These are phyloP conservation scores for Hyaloscypha finlandica DNA, from an alignment of 495 filamentous ascomycete genomes.

Conservation along the genomic window DNA sequence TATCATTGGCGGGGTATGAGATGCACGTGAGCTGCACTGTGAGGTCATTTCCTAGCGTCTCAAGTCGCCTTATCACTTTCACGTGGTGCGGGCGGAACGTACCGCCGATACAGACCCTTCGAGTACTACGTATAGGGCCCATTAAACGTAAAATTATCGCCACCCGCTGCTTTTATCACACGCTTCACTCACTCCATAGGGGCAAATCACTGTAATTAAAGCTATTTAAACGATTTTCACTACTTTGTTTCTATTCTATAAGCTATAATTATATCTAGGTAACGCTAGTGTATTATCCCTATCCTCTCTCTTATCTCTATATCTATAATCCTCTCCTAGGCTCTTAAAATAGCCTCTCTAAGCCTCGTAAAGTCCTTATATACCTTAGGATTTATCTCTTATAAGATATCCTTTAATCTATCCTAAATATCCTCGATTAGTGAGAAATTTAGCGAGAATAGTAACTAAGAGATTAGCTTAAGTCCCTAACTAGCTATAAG, in stretches of 20 bases:
- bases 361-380: background rate
- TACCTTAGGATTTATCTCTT: background rate
- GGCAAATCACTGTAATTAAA: background rate
- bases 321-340: conserved; percentile 5
- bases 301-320: background rate
- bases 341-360: conserved; percentile 4
- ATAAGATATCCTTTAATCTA: conserved; percentile 5
- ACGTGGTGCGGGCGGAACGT: no score
- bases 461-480: background rate
- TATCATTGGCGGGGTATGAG: no score
- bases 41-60: no score
- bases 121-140: no score
- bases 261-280: conserved; percentile 1
- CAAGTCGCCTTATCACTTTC: no score
- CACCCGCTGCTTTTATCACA: no score
- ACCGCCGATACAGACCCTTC: no score
- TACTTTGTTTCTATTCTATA: conserved; percentile 1
- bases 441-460: conserved; percentile 4
- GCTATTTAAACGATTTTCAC: background rate
- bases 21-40: no score
- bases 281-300: background rate
- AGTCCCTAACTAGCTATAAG: background rate
- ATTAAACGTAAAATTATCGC: no score
- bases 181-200: no score
- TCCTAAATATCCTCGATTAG: background rate